A percentile compares a stretch with the other conserved stretches of the same genome.
Conservation (phyloP, 2,329 filamentous ascomycete genomes). For the Annulohypoxylon truncatum region DNA sequence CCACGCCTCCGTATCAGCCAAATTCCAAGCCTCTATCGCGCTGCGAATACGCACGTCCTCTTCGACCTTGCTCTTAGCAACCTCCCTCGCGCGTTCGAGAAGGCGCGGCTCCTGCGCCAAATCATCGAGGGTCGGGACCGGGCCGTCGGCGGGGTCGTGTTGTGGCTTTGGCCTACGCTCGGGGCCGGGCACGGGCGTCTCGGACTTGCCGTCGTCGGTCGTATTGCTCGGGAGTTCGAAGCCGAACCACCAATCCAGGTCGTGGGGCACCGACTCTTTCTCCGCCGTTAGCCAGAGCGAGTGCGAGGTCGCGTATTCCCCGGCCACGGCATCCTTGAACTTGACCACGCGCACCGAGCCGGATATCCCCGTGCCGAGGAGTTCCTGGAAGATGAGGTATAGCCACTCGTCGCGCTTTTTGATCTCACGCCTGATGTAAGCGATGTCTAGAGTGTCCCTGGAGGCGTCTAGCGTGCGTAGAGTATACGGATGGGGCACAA, state of each 20-base stretch:
- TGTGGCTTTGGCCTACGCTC: slow-evolving; percentile 65
- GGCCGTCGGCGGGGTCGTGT: slow-evolving; percentile 61
- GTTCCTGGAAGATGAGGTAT: slow-evolving; percentile 73
- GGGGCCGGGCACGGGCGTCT: slow-evolving; percentile 68
- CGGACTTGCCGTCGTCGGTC: slow-evolving; percentile 63
- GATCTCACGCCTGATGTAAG: slow-evolving; percentile 74
- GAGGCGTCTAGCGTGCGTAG: slow-evolving; percentile 74
- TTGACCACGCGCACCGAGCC: slow-evolving; percentile 74
- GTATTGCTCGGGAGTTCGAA: slow-evolving; percentile 77
- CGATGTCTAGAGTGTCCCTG: slow-evolving; percentile 69
- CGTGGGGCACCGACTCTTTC: slow-evolving; percentile 65
- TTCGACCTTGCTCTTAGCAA: slow-evolving; percentile 56
- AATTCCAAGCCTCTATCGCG: slow-evolving; percentile 73
- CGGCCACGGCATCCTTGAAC: slow-evolving; percentile 85
- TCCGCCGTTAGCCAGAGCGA: slow-evolving; percentile 87
- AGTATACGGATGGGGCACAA: slow-evolving; percentile 92
- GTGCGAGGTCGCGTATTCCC: slow-evolving; percentile 69
- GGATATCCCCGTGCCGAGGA: slow-evolving; percentile 72
- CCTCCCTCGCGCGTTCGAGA: slow-evolving; percentile 64
- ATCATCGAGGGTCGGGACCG: slow-evolving; percentile 64
- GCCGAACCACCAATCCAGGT: slow-evolving; percentile 90
- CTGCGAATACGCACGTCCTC: slow-evolving; percentile 61
- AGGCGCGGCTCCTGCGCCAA: slow-evolving; percentile 66
- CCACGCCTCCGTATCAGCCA: slow-evolving; percentile 83
- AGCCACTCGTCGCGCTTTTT: slow-evolving; percentile 82